phyloP scores from a whole-genome alignment of 495 filamentous ascomycete genomes.

The Xylaria nigripes region DNA sequence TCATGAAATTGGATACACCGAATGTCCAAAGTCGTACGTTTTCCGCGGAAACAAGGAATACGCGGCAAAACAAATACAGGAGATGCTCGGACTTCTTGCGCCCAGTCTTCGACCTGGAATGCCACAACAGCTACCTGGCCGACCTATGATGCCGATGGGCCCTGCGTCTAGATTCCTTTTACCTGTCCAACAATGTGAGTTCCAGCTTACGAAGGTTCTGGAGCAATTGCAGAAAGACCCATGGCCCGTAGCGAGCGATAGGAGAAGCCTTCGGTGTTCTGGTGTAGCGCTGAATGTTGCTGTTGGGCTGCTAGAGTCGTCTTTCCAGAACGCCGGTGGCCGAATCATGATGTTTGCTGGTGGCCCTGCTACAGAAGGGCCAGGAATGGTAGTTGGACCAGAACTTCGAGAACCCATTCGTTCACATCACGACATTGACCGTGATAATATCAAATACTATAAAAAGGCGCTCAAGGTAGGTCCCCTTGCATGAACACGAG shows the following conservation, averaged over 20 bases:
- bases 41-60: slow-evolving; percentile 99
- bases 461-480: slow-evolving; percentile 95
- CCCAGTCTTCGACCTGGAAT: slow-evolving; percentile 67
- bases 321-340: slow-evolving; percentile 90
- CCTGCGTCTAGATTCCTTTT: slow-evolving; percentile 85
- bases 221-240: slow-evolving; percentile 97
- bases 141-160: slow-evolving; percentile 63
- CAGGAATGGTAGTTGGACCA: slow-evolving; percentile 94
- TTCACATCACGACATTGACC: slow-evolving; percentile 98
- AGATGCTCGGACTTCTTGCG: slow-evolving; percentile 83
- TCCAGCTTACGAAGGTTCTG: slow-evolving; percentile 93
- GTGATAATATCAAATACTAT: slow-evolving; percentile 98
- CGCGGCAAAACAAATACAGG: slow-evolving; percentile 90
- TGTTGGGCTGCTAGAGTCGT: slow-evolving; percentile 82
- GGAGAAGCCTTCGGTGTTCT: slow-evolving; percentile 85
- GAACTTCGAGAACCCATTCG: slow-evolving; percentile 95
- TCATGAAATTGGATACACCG: slow-evolving; percentile 95
- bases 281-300: slow-evolving; percentile 95
- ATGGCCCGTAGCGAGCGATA: slow-evolving; percentile 94
- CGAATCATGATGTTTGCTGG: slow-evolving; percentile 97
- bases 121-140: slow-evolving; percentile 61
- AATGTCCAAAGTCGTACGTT: slow-evolving; percentile 99
- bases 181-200: slow-evolving; percentile 93
- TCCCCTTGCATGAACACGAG: not conserved
- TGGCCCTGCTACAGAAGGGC: slow-evolving; percentile 91